Evolutionary conservation across 2,329 filamentous ascomycete genomes (phyloP), one percentile per base, ranked within the genome.

Genomic region (Fusarium sp.): DNA sequence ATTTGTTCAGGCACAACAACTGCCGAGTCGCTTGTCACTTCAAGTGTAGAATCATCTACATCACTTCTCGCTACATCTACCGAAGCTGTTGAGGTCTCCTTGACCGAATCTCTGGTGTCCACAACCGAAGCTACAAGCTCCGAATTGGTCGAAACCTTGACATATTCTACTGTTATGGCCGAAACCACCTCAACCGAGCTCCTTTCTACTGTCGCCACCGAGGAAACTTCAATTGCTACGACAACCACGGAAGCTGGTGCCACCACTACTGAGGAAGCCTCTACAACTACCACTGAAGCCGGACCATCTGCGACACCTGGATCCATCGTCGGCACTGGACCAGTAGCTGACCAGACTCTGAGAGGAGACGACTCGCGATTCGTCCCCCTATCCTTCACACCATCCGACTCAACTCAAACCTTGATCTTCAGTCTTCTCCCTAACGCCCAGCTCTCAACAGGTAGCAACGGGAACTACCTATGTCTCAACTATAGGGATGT

Each of bases 321-420:
- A 3, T 63, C 60, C 1, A 8, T 63, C 27, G 14, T 62, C 1
- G 57, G 57, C 2, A 34, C n/a, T 14, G 57, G 60, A 8, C 60
- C 57, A 2, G 46, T 22, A 4, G 46, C 57, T 10, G 57, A 15
- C 15, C 42, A 62, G 5, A 46, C 60, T 15, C 42, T 63, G 3
- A 27, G 42, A 4, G 57, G 60, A 4, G 12, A 2, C 9, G 15
- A 11, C 25, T 4, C 25, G 8, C 32, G 60, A 4, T 63, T 42
- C 10, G 2, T 29, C 5, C 27, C 60, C 8, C 32, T 63, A 2
- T 63, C 60, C 2, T 63, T 63, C 10, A 4, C 32, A 22, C 4
- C 43, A 61, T 60, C 59, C 4, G 59, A 4, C n/a, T 45, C 42
- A 1, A 25, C 59, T 2, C 56, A 62, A 34, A 54, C 60, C n/a